Conservation (phyloP, 2,329 filamentous ascomycete genomes). For the Raffaelea deltoideospora region DNA sequence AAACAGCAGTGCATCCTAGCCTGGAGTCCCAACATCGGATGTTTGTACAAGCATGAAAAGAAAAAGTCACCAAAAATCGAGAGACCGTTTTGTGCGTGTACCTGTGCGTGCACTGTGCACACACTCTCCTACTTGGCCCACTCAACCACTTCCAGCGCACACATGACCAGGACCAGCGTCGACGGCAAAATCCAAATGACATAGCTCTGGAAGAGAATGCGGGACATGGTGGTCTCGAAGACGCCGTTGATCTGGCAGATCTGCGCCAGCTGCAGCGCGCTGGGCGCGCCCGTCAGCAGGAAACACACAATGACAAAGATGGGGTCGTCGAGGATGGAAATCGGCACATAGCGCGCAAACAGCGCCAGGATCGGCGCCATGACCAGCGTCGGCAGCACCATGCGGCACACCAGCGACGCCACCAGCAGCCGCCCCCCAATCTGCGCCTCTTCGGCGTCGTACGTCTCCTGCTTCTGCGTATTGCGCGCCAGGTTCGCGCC, state of each 20-base stretch:
- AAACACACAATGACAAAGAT: conserved; percentile 98
- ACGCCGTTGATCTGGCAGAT: conserved; percentile 98
- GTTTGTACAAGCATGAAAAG: too few species aligned
- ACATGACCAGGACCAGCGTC: conserved; percentile 78
- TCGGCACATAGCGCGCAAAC: conserved; percentile 74
- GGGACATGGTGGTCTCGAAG: conserved; percentile 88
- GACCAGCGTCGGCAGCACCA: conserved; percentile 79
- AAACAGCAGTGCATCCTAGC: too few species aligned
- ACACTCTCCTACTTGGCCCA: conserved; percentile 45
- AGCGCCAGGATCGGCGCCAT: conserved; percentile 86
- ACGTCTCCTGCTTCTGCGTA: conserved; percentile 54
- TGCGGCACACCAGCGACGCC: conserved; percentile 73
- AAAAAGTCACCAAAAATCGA: too few species aligned
- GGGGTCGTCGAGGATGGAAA: conserved; percentile 91
- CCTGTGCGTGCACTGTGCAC: neutral
- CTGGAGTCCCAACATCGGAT: too few species aligned
- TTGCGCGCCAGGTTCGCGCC: conserved; percentile 90
- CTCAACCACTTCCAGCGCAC: conserved; percentile 81
- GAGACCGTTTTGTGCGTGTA: too few species aligned
- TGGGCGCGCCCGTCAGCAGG: conserved; percentile 84
- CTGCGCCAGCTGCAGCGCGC: conserved; percentile 85
- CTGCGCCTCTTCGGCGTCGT: conserved; percentile 54
- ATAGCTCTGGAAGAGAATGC: conserved; percentile 87
- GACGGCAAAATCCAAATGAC: conserved; percentile 94
- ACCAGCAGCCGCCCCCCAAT: conserved; percentile 65